Evolutionary conservation across 2,329 filamentous ascomycete genomes (phyloP).

Genomic region (Fusarium mundagurra): DNA sequence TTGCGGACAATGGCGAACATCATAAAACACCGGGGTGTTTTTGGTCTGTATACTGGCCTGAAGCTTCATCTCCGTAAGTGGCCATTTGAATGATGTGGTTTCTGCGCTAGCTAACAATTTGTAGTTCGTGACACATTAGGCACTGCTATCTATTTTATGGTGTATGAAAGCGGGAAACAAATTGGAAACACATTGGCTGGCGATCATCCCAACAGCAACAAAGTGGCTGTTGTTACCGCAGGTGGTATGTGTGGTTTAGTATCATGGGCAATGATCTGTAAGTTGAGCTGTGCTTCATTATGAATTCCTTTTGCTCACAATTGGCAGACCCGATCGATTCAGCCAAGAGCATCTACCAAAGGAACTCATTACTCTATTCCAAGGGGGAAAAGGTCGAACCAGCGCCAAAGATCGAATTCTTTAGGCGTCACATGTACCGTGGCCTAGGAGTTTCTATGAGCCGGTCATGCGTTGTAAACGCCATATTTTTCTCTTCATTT

Average conservation of each 20-base stretch:
- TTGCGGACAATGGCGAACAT: slow-evolving; percentile 81
- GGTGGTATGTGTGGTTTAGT: slow-evolving; percentile 85
- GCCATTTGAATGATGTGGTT: neutral
- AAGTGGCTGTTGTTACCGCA: slow-evolving; percentile 79
- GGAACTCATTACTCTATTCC: slow-evolving; percentile 77
- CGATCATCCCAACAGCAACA: slow-evolving; percentile 78
- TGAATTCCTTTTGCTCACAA: slow-evolving; percentile 5
- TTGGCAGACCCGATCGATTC: slow-evolving; percentile 75
- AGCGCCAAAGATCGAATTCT: slow-evolving; percentile 79
- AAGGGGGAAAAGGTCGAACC: slow-evolving; percentile 71
- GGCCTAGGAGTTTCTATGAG: slow-evolving; percentile 85
- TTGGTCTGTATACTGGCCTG: slow-evolving; percentile 83
- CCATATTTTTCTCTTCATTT: slow-evolving; percentile 90
- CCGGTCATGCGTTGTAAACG: slow-evolving; percentile 84
- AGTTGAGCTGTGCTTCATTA: slow-evolving; percentile 58
- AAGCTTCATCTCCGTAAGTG: slow-evolving; percentile 78
- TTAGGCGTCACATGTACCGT: slow-evolving; percentile 81
- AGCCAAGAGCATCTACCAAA: slow-evolving; percentile 86
- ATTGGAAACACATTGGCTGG: slow-evolving; percentile 78
- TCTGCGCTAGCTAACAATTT: slow-evolving; percentile 1
- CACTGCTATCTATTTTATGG: slow-evolving; percentile 87
- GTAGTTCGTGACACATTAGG: slow-evolving; percentile 83
- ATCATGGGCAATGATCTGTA: slow-evolving; percentile 82
- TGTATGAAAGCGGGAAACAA: slow-evolving; percentile 88
- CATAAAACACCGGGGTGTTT: slow-evolving; percentile 75